phyloP scores from a whole-genome alignment of 1,284 basidiomycete genomes.

The Ganoderma resinaceum region DNA sequence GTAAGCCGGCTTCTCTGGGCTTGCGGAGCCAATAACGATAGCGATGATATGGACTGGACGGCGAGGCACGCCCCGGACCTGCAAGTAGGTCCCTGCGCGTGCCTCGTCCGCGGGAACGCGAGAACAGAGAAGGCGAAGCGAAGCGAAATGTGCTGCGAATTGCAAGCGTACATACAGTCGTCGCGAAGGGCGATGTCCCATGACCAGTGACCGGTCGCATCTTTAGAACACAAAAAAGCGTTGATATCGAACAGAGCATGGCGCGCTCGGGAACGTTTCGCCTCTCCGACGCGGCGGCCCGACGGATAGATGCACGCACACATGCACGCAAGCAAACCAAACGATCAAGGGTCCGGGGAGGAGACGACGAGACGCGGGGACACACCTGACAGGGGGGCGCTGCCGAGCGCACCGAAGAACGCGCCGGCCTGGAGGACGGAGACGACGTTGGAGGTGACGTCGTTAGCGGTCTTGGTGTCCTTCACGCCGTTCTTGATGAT shows the following conservation, averaged over 20 bases:
- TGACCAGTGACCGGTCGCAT: not conserved
- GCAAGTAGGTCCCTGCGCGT: not conserved
- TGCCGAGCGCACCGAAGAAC: constrained; percentile 79
- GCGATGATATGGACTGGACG: not conserved
- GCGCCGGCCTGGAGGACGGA: constrained; percentile 82
- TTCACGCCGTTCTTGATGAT: constrained; percentile 49
- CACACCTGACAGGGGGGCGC: constrained; percentile 68
- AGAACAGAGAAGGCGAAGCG: not conserved
- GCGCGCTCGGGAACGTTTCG: not conserved
- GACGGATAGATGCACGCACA: not conserved
- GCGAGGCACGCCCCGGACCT: not conserved
- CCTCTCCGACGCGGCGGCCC: not conserved
- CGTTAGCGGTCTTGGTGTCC: constrained; percentile 45
- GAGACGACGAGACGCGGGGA: constrained; percentile 6
- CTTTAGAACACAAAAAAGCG: not conserved
- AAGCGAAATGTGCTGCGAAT: too few relatives aligned
- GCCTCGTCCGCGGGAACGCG: not conserved
- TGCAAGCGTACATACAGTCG: not conserved
- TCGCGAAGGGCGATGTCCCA: not conserved
- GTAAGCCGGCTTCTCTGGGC: not conserved
- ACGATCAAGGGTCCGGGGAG: not conserved
- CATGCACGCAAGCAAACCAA: too few relatives aligned
- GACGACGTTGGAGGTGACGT: constrained; percentile 71
- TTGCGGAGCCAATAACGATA: not conserved
- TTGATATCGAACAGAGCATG: not conserved